Evolutionary conservation across 106 monocot genomes (phyloP).

Genomic region (Alisma plantagoaquatica): DNA sequence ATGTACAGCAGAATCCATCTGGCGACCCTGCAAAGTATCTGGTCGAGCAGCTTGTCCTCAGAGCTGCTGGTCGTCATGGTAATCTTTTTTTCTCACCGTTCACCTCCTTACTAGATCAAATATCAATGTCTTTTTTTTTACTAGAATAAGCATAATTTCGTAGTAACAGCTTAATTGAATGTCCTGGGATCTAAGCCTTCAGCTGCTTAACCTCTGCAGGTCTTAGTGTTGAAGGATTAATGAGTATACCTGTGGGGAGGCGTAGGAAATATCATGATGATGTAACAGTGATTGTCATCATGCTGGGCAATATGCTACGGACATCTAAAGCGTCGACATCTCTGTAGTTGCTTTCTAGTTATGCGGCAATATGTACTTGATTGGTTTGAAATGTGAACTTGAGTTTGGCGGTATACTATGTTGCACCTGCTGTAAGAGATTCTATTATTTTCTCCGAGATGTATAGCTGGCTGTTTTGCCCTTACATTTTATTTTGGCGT

Average conservation of each 20-base stretch:
- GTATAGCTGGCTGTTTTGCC: too few relatives aligned
- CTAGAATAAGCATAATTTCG: not conserved
- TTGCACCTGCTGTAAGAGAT: too few relatives aligned
- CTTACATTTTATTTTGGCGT: too few relatives aligned
- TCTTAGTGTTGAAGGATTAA: conserved; percentile 62
- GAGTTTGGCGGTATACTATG: too few relatives aligned
- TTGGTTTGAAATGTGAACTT: not conserved
- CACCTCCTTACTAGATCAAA: not conserved
- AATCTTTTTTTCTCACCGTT: not conserved
- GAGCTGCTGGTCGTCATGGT: conserved; percentile 77
- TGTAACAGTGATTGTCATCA: conserved; percentile 85
- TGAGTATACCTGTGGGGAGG: conserved; percentile 66
- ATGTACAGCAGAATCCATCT: conserved; percentile 47
- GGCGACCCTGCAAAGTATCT: conserved; percentile 89
- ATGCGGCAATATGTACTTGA: too few relatives aligned
- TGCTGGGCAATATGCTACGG: conserved; percentile 60
- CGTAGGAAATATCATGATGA: conserved; percentile 94
- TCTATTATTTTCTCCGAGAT: too few relatives aligned
- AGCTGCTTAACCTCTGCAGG: conserved; percentile 19
- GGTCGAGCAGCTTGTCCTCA: conserved; percentile 54
- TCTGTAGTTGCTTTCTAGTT: conserved; percentile 10
- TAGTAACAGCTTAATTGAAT: not conserved
- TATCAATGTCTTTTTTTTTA: not conserved
- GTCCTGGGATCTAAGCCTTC: not conserved
- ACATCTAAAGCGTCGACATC: conserved; percentile 57